Evolutionary conservation across 768 basidiomycete genomes (phyloP).

Genomic region (Amanita subjunquillea): DNA sequence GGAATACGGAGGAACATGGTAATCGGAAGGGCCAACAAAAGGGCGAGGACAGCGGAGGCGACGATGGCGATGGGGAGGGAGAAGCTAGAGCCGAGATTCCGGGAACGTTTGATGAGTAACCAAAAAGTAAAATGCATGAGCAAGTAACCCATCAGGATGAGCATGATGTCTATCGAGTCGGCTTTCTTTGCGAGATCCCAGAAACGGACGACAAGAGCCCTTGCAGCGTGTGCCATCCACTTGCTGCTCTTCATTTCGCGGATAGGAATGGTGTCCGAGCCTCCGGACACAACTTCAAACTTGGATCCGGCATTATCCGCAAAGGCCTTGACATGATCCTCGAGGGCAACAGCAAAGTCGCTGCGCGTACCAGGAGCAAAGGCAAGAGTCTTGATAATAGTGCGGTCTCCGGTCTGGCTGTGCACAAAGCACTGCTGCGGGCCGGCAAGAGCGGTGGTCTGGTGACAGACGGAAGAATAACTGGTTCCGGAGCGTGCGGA

Average conservation of each 20-base stretch:
- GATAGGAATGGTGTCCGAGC: conserved; percentile 39
- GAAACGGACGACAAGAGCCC: conserved; percentile 69
- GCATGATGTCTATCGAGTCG: conserved; percentile 89
- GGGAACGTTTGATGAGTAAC: conserved; percentile 79
- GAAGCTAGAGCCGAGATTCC: conserved; percentile 66
- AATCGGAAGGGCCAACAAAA: conserved; percentile 76
- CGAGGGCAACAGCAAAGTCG: conserved; percentile 34
- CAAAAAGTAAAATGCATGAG: conserved; percentile 96
- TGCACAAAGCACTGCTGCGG: conserved; percentile 27
- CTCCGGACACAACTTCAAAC: conserved; percentile 38
- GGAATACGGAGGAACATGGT: conserved; percentile 67
- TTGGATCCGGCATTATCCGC: conserved; percentile 31
- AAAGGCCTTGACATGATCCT: conserved; percentile 12
- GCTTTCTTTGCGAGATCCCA: conserved; percentile 89
- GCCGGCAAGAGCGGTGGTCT: conserved; percentile 14
- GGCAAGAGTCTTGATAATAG: conserved; percentile 37
- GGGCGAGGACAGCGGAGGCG: conserved; percentile 70
- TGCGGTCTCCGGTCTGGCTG: conserved; percentile 21
- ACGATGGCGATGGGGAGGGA: conserved; percentile 60
- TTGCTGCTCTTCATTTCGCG: conserved; percentile 71
- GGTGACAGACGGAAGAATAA: conserved; percentile 46
- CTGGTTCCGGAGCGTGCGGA: conserved; percentile 30
- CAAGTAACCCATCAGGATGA: conserved; percentile 88
- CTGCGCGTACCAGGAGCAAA: conserved; percentile 41
- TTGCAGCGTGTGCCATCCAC: conserved; percentile 84